Percentiles rank a stretch among this genome's conserved stretches.
Conservation (phyloP, 139 green algal genomes). For the Chlamydomonas sp. region DNA sequence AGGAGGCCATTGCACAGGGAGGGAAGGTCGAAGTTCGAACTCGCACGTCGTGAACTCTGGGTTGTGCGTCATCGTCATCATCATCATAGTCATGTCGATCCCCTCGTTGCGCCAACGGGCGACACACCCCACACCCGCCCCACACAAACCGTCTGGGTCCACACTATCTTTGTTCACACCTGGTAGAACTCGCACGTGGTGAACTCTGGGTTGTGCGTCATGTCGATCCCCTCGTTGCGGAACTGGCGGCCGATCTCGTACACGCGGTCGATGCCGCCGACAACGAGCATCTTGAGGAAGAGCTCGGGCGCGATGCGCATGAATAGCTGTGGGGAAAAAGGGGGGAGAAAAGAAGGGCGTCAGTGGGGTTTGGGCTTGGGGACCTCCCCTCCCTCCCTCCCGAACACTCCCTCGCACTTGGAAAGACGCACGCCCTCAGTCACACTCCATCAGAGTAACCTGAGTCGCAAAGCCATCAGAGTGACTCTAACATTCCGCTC, state of each 20-base stretch:
- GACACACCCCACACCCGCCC: too few species aligned
- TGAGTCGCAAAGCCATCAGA: background rate
- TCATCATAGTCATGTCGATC: slow-evolving; percentile 93
- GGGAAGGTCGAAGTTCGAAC: too few species aligned
- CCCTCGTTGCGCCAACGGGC: slow-evolving; percentile 72
- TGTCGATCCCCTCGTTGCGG: slow-evolving; percentile 96
- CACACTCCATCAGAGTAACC: too few species aligned
- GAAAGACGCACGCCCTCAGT: too few species aligned
- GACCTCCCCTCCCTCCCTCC: too few species aligned
- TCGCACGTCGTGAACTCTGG: slow-evolving; percentile 99
- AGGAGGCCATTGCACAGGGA: too few species aligned
- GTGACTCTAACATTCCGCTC: background rate
- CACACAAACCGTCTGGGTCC: too few species aligned
- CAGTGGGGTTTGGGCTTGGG: too few species aligned
- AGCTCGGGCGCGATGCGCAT: slow-evolving; percentile 98
- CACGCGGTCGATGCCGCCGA: slow-evolving; percentile 95
- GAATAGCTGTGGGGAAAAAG: slow-evolving; percentile 66
- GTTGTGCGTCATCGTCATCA: slow-evolving; percentile 97
- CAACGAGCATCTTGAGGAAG: slow-evolving; percentile 97
- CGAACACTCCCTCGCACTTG: too few species aligned
- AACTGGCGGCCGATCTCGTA: slow-evolving; percentile 87
- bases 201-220: slow-evolving; percentile 99
- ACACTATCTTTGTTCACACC: too few species aligned
- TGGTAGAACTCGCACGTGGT: slow-evolving; percentile 98
- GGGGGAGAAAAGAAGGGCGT: too few species aligned